A percentile compares a stretch with the other conserved stretches of the same genome.
Evolutionary conservation across 768 basidiomycete species (phyloP).

Genomic region (Strobilomyces confusus): DNA sequence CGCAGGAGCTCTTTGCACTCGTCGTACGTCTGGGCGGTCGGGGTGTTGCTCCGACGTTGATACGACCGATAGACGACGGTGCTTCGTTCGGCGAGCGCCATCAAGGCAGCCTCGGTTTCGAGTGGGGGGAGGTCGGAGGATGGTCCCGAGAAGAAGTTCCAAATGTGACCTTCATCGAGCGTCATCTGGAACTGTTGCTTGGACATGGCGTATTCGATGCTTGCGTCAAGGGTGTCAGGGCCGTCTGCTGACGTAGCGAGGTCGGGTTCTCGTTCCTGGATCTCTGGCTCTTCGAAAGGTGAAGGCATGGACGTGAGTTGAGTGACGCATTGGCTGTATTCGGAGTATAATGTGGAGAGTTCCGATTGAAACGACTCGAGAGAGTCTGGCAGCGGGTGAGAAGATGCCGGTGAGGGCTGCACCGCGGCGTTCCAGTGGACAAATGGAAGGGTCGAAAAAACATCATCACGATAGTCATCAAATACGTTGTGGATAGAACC

Average conservation of each 20-base stretch:
- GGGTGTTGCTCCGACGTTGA: slow-evolving; percentile 54
- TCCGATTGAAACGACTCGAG: slow-evolving; percentile 33
- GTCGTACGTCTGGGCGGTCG: slow-evolving; percentile 61
- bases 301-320: slow-evolving; percentile 42
- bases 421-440: slow-evolving; percentile 25
- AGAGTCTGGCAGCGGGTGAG: slow-evolving; percentile 7
- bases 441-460: slow-evolving; percentile 17
- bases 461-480: slow-evolving; percentile 18
- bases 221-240: slow-evolving; percentile 32
- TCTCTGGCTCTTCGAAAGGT: slow-evolving; percentile 13
- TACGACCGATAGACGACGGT: slow-evolving; percentile 60
- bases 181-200: slow-evolving; percentile 59
- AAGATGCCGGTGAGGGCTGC: slow-evolving; percentile 4
- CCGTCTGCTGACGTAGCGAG: slow-evolving; percentile 1
- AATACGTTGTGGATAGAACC: slow-evolving; percentile 1
- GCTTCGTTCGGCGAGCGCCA: slow-evolving; percentile 48
- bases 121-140: slow-evolving; percentile 9
- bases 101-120: slow-evolving; percentile 23
- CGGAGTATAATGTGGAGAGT: slow-evolving; percentile 45
- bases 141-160: slow-evolving; percentile 40
- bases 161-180: slow-evolving; percentile 57
- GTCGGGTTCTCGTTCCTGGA: slow-evolving; percentile 5
- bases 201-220: slow-evolving; percentile 49
- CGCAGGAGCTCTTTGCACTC: slow-evolving; percentile 65
- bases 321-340: slow-evolving; percentile 45